Conservation (phyloP, 805 yeast genomes). For the Isabelozyma gotoi region DNA sequence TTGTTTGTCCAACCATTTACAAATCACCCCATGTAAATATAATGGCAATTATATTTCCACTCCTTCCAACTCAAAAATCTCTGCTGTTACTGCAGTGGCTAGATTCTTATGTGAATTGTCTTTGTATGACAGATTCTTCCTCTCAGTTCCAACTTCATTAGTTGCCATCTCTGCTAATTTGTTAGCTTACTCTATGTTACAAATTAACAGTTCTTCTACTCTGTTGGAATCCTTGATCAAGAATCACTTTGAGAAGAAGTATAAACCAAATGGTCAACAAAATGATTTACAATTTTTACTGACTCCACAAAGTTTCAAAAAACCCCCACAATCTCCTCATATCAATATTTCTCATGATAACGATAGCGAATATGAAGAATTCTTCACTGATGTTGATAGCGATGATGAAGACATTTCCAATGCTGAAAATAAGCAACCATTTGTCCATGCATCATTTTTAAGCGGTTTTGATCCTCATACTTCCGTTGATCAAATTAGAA, state of each 20-base stretch:
- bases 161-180: conserved; percentile 51
- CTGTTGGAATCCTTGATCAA: conserved; percentile 25
- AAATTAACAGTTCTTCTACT: conserved; percentile 43
- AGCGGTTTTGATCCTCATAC: conserved; percentile 44
- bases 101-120: conserved; percentile 57
- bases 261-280: neutral
- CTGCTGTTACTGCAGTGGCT: conserved; percentile 55
- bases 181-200: conserved; percentile 54
- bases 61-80: conserved; percentile 26
- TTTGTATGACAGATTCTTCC: conserved; percentile 48
- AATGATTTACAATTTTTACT: neutral
- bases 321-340: conserved; percentile 1
- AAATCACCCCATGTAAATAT: conserved; percentile 25
- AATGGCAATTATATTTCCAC: conserved; percentile 8
- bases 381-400: conserved; percentile 5
- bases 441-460: conserved; percentile 46
- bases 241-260: conserved; percentile 1
- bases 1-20: conserved; percentile 9
- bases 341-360: conserved; percentile 3
- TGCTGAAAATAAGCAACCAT: conserved; percentile 41
- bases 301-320: neutral
- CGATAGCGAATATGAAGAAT: conserved; percentile 9
- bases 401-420: conserved; percentile 5
- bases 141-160: conserved; percentile 45
- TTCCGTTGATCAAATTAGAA: conserved; percentile 38